Evolutionary conservation across 257 asterid species (phyloP).

Genomic region (Solanum commersonii): DNA sequence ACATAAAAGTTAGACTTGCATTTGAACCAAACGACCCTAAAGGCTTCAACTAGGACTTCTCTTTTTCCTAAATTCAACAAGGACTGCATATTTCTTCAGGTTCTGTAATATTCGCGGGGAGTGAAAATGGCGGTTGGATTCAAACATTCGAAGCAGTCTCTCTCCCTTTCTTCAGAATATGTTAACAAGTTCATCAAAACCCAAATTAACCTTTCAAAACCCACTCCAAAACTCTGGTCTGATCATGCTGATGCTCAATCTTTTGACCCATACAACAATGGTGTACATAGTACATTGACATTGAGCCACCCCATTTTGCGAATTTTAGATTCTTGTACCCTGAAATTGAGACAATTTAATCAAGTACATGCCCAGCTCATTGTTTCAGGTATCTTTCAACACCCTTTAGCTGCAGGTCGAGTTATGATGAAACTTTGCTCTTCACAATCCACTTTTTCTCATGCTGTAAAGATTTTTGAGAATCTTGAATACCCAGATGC

Average conservation of each 20-base stretch:
- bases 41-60: too few relatives aligned
- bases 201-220: conserved; percentile 24
- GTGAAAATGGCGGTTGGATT: conserved; percentile 2
- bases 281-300: neutral
- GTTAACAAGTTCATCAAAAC: conserved; percentile 18
- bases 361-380: conserved; percentile 27
- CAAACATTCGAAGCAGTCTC: neutral
- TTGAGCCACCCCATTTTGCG: conserved; percentile 23
- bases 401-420: conserved; percentile 24
- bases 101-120: neutral
- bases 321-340: conserved; percentile 8
- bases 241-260: neutral
- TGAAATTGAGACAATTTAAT: conserved; percentile 6
- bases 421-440: conserved; percentile 22
- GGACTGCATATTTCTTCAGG: neutral
- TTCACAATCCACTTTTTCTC: neutral
- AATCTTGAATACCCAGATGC: conserved; percentile 27
- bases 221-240: conserved; percentile 21
- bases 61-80: neutral
- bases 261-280: neutral
- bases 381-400: conserved; percentile 17
- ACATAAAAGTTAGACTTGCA: too few relatives aligned
- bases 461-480: conserved; percentile 13
- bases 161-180: conserved; percentile 7
- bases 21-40: too few relatives aligned